phyloP scores from a whole-genome alignment of 129 eudicot genomes.

The Heracleum sosnowskyi region DNA sequence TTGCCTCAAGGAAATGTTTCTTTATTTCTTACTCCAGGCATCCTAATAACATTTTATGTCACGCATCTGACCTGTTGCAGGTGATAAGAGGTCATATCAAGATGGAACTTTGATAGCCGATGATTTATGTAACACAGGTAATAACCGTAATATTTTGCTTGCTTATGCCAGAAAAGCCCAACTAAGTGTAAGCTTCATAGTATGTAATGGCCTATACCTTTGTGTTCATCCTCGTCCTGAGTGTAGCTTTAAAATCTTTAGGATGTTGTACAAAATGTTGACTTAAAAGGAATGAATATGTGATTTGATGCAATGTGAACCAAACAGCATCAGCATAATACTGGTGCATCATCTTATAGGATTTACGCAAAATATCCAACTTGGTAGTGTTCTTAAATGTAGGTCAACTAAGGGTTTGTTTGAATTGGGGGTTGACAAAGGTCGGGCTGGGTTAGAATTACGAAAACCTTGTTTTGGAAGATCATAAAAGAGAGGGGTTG shows the following conservation, averaged over 20 bases:
- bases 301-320: background rate
- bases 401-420: too few species aligned
- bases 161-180: constrained; percentile 2
- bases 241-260: background rate
- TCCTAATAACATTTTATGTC: background rate
- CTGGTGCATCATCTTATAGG: background rate
- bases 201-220: constrained; percentile 1
- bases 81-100: constrained; percentile 54
- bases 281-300: background rate
- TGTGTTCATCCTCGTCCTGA: background rate
- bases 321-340: background rate
- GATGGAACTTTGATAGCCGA: constrained; percentile 52
- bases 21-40: background rate
- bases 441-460: too few species aligned
- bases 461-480: too few species aligned
- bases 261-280: background rate
- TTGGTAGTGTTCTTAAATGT: background rate
- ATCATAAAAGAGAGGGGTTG: too few species aligned
- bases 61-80: constrained; percentile 36
- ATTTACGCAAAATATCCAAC: background rate
- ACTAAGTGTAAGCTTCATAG: background rate
- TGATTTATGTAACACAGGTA: constrained; percentile 64
- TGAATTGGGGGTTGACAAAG: too few species aligned
- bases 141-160: background rate
- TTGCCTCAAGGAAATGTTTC: constrained; percentile 7